phyloP scores from a whole-genome alignment of 768 basidiomycete species.

The Lactarius vividus region DNA sequence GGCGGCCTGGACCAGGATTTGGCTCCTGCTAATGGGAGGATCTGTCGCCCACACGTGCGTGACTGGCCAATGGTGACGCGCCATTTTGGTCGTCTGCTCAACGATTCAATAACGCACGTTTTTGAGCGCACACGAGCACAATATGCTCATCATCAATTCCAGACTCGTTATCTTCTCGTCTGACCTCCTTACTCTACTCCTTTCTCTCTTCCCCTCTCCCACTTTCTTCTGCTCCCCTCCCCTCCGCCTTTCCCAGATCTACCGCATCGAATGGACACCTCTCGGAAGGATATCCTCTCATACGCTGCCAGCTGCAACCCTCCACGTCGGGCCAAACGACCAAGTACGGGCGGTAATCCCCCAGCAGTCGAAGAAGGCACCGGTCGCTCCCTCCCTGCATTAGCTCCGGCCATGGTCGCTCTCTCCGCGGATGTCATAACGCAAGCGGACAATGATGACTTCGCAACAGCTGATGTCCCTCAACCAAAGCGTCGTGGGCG shows the following conservation, averaged over 20 bases:
- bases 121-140: constrained; percentile 28
- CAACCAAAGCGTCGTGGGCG: constrained; percentile 62
- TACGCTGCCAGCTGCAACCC: constrained; percentile 45
- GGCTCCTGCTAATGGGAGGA: neutral
- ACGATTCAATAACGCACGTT: constrained; percentile 8
- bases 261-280: constrained; percentile 12
- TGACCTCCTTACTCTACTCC: neutral
- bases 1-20: neutral
- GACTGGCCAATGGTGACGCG: constrained; percentile 11
- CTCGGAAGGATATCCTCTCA: constrained; percentile 26
- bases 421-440: constrained; percentile 16
- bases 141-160: neutral
- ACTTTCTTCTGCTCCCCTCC: neutral
- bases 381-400: constrained; percentile 23
- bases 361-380: neutral
- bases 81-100: constrained; percentile 28
- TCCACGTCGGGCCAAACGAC: constrained; percentile 46
- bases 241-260: neutral
- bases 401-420: constrained; percentile 24
- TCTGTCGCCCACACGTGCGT: constrained; percentile 12
- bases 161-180: neutral
- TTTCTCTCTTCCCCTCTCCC: neutral
- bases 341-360: neutral
- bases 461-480: constrained; percentile 31
- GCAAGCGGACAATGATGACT: constrained; percentile 30